Evolutionary conservation across 208 protist genomes (phyloP), one percentile per base, ranked within the genome.

Genomic region (Acanthamoeba lenticulata): DNA sequence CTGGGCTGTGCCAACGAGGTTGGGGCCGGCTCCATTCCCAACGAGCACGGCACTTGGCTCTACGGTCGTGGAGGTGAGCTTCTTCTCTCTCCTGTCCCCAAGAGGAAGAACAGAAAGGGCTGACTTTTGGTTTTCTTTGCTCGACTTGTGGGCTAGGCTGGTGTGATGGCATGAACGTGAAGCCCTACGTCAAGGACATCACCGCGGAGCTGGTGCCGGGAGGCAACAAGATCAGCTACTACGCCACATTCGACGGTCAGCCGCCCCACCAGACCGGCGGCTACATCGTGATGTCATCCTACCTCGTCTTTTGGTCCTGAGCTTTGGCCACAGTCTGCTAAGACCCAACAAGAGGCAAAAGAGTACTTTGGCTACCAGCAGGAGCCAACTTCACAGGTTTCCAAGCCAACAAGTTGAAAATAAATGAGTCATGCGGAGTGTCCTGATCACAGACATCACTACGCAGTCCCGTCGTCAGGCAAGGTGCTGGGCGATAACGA

Each of bases 101-200:
- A 42, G 9, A 42, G 24, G 74, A 19, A 74, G 19, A 24, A 1
- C 47, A 55, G 15, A 55, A 9, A 9, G 15, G 2, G n/a, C 32
- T n/a, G 17, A 42, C 32, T 1, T 0, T 74, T 34, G 65, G 0
- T 1, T 40, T 9, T 19, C 42, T 45, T 40, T 6, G 42, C 11
- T 6, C 13, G 19, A 52, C 27, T 19, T 79, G 9, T 15, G 9
- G n/a, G 11, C 7, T 29, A 86, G 77, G 77, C 29, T 86, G 77
- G 77, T 86, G 77, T 55, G 40, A 86, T 57, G 47, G 77, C 7
- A 57, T 60, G 77, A n/a, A 74, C 36, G 77, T 86, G 21, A 57
- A 47, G n/a, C 77, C 77, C 77, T 86, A 86, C 42, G 77, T 86
- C 36, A 47, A 86, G n/a, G 77, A 86, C 34, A 57, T 86, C 44